These are phyloP conservation scores for Wickerhamomyces alni DNA, from an alignment of 805 yeast species.

Conservation along the genomic window DNA sequence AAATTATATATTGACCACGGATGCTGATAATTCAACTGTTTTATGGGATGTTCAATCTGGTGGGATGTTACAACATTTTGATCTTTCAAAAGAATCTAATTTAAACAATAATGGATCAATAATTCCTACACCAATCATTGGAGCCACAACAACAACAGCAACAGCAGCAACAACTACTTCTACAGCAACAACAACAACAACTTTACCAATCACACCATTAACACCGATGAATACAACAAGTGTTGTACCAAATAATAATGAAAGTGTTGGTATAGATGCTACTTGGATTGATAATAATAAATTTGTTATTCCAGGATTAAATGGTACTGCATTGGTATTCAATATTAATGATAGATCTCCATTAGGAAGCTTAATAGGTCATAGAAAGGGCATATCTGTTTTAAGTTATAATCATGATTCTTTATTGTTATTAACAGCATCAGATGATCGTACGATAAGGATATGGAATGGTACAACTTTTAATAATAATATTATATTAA, in stretches of 20 bases:
- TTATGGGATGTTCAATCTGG: constrained; percentile 66
- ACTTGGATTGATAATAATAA: constrained; percentile 70
- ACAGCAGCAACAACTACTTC: constrained; percentile 3
- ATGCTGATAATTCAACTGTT: constrained; percentile 44
- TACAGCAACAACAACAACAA: constrained; percentile 1
- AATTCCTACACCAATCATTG: constrained; percentile 15
- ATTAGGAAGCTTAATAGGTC: constrained; percentile 55
- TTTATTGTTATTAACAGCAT: constrained; percentile 61
- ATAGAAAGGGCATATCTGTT: constrained; percentile 47
- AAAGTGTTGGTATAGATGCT: constrained; percentile 44
- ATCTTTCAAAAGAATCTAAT: constrained; percentile 20
- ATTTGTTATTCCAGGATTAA: constrained; percentile 64
- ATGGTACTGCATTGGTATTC: constrained; percentile 50
- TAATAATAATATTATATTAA: constrained; percentile 41
- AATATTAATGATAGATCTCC: constrained; percentile 42
- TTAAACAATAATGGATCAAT: constrained; percentile 1
- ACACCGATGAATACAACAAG: constrained; percentile 2
- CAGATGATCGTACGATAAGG: constrained; percentile 70
- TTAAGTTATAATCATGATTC: constrained; percentile 46
- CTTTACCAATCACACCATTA: constrained; percentile 22
- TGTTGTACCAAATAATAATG: constrained; percentile 1
- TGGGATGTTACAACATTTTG: constrained; percentile 40
- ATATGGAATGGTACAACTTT: constrained; percentile 69
- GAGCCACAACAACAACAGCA: constrained; percentile 15
- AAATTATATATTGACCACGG: constrained; percentile 51